Base-by-base conservation (phyloP, 78 protist genomes). In the Emiliania huxleyi region DNA sequence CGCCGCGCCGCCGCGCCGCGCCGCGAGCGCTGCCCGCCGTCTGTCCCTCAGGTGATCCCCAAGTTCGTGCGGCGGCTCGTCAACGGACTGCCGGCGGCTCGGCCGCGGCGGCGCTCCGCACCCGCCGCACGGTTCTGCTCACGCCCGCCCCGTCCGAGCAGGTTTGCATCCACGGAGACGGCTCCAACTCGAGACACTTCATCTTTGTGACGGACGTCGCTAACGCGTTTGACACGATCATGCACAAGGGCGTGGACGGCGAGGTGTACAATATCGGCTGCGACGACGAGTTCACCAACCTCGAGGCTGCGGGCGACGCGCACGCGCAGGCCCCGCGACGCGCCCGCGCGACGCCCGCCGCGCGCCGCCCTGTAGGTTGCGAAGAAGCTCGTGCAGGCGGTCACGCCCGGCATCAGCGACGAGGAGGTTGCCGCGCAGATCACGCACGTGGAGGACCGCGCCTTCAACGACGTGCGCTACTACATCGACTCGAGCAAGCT, bases 401-500 rank as follows among this genome's bases (percentile, higher is more conserved):
- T 55, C n/a, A 25, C 49, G 48, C 69, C 56, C 22, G 23, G n/a
- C 42, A 43, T 23, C 40, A 56, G 29, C 15, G 46, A 35, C 15
- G 37, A 21, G 12, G 2, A 44, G 4, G 62, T 52, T 52, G 15
- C 69, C 55, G 84, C 40, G 23, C 12, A 15, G 79, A 15, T 96
- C 45, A 81, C n/a, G 26, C 84, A 33, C 91, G 98, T 98, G 46
- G 55, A 40, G 2, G 98, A 98, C 91, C 93, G 99, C 45, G 93
- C 93, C 43, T 97, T 97, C 92, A 98, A 98, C 85, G 99, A 98
- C 91, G 46, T 81, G 81, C 94, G 97, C 69, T 97, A 96, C 90
- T 37, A 11, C 43, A 77, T 96, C 38, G 44, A 44, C 92, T 37
- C 95, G 44, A 0, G 44, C 48, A 95, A 95, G 87, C 93, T 96